Evolutionary conservation across 2,329 filamentous ascomycete species (phyloP).

Genomic region (Xylaria sp.): DNA sequence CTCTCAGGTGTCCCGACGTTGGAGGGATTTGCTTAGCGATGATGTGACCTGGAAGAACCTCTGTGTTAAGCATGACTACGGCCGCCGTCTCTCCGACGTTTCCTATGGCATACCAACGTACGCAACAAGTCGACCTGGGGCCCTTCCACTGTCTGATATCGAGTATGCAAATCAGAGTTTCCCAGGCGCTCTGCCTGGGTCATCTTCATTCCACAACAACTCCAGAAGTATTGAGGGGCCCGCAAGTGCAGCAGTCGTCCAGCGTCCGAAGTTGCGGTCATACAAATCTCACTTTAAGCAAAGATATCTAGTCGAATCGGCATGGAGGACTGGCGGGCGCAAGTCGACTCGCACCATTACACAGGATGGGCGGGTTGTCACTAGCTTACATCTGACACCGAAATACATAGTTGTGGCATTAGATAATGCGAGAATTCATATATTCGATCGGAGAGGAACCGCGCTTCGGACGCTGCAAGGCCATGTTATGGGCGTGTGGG

Average conservation of each 20-base stretch:
- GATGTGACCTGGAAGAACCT: conserved; percentile 99
- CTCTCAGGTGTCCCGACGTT: conserved; percentile 94
- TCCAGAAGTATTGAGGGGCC: conserved; percentile 67
- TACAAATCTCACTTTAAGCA: conserved; percentile 99
- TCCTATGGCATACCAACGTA: conserved; percentile 50
- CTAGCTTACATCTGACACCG: conserved; percentile 89
- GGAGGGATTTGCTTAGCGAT: conserved; percentile 92
- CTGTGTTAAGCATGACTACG: conserved; percentile 95
- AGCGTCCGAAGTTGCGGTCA: conserved; percentile 75
- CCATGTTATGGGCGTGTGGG: conserved; percentile 99
- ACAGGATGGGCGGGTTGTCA: conserved; percentile 96
- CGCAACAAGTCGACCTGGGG: conserved; percentile 48
- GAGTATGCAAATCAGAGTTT: conserved; percentile 55
- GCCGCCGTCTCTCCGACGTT: conserved; percentile 65
- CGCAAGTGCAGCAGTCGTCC: conserved; percentile 51
- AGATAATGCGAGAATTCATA: conserved; percentile 98
- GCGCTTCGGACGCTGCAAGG: conserved; percentile 89
- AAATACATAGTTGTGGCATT: conserved; percentile 98
- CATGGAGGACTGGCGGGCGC: conserved; percentile 92
- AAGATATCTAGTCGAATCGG: conserved; percentile 94
- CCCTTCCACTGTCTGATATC: conserved; percentile 50
- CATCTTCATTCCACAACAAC: conserved; percentile 50
- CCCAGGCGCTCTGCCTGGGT: conserved; percentile 55
- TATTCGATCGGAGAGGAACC: conserved; percentile 92
- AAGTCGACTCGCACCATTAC: conserved; percentile 89